phyloP scores from a whole-genome alignment of 2,329 filamentous ascomycete genomes.

The Colletotrichum tabaci region DNA sequence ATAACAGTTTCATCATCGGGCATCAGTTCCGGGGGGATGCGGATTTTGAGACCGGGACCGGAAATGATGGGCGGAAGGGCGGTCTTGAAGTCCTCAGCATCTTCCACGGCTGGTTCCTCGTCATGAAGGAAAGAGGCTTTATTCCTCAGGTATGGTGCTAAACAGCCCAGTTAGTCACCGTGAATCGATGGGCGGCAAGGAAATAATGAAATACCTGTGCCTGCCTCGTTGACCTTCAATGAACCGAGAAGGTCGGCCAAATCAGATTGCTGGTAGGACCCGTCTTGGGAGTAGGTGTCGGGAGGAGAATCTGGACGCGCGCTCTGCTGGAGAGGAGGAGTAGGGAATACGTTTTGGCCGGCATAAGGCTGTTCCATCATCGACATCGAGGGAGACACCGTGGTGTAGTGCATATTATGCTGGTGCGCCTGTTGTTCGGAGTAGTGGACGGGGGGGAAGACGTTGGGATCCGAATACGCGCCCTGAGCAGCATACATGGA shows the following conservation, averaged over 20 bases:
- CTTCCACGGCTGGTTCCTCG: conserved; percentile 77
- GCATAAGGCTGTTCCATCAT: conserved; percentile 68
- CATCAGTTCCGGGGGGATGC: conserved; percentile 95
- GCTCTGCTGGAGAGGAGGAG: conserved; percentile 64
- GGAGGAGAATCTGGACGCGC: conserved; percentile 59
- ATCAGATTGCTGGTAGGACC: conserved; percentile 76
- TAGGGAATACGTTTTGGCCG: conserved; percentile 66
- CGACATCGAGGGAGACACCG: conserved; percentile 64
- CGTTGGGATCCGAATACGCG: conserved; percentile 62
- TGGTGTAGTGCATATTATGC: conserved; percentile 67
- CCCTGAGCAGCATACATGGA: conserved; percentile 65
- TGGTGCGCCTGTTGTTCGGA: conserved; percentile 60
- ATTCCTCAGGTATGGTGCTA: conserved; percentile 88
- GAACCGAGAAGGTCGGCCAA: conserved; percentile 87
- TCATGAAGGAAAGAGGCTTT: conserved; percentile 66
- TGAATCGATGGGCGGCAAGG: conserved; percentile 7
- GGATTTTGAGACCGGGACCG: conserved; percentile 81
- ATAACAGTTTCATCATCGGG: conserved; percentile 86
- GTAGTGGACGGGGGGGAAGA: conserved; percentile 66
- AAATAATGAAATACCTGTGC: conserved; percentile 75
- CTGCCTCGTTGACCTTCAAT: conserved; percentile 88
- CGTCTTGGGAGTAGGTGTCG: conserved; percentile 71
- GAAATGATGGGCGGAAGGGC: conserved; percentile 77
- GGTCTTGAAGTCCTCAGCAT: conserved; percentile 80
- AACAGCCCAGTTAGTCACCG: conserved; percentile 1